A percentile compares a stretch with the other conserved stretches of the same genome.
These are phyloP conservation scores for Penicillium mononematosum DNA, from an alignment of 495 filamentous ascomycete genomes.

Conservation along the genomic window DNA sequence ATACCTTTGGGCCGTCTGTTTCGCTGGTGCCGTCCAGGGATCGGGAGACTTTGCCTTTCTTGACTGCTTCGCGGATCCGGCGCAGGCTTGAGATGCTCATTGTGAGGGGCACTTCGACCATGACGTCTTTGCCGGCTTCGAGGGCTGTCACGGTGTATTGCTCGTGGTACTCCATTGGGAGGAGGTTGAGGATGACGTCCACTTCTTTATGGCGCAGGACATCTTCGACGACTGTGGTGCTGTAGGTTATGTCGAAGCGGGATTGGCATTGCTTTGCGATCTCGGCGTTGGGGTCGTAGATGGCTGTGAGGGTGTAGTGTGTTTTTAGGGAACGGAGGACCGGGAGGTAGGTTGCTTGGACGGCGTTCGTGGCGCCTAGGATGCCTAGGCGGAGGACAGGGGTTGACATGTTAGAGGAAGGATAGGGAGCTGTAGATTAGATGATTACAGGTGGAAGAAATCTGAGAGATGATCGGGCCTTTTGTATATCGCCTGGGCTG, in stretches of 20 bases:
- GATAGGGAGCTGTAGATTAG: background rate
- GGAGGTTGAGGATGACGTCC: constrained; percentile 52
- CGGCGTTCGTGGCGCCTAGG: constrained; percentile 43
- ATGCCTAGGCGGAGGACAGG: constrained; percentile 43
- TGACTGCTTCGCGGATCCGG: constrained; percentile 40
- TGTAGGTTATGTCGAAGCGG: constrained; percentile 15
- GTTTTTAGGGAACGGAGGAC: constrained; percentile 40
- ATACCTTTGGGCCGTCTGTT: constrained; percentile 36
- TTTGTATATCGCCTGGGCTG: background rate
- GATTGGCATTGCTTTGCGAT: constrained; percentile 14
- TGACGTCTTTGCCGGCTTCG: constrained; percentile 49
- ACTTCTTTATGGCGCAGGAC: constrained; percentile 31
- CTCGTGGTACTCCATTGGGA: constrained; percentile 52
- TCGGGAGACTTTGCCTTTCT: constrained; percentile 16
- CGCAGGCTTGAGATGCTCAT: constrained; percentile 40
- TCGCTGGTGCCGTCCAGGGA: background rate
- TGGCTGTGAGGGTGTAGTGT: constrained; percentile 37
- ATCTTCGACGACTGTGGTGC: constrained; percentile 15
- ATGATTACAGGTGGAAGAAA: background rate
- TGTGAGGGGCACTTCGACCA: constrained; percentile 56
- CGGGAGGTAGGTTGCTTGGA: constrained; percentile 53
- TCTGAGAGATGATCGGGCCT: background rate
- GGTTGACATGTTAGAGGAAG: background rate
- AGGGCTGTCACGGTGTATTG: constrained; percentile 50
- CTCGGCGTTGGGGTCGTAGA: constrained; percentile 41